These are phyloP conservation scores for Plenodomus tracheiphilus DNA, from an alignment of 2,329 filamentous ascomycete species.

Conservation along the genomic window DNA sequence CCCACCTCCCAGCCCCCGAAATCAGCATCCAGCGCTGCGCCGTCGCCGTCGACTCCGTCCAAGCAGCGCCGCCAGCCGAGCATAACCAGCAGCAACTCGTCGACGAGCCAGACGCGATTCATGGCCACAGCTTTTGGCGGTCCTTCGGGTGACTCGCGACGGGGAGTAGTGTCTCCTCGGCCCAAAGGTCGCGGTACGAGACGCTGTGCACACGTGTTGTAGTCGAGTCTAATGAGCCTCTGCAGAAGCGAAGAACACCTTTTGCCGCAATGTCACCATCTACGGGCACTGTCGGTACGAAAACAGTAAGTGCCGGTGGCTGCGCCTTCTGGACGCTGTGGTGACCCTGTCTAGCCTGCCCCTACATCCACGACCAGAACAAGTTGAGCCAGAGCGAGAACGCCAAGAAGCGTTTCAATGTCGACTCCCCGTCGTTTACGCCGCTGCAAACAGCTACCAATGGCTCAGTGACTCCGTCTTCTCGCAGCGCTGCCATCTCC, in stretches of 20 bases:
- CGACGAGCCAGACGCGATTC: slow-evolving; percentile 28
- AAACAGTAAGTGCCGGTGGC: slow-evolving; percentile 60
- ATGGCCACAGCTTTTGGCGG: slow-evolving; percentile 44
- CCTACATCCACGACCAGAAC: slow-evolving; percentile 82
- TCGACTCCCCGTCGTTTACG: slow-evolving; percentile 95
- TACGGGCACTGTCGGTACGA: slow-evolving; percentile 93
- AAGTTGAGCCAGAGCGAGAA: slow-evolving; percentile 61
- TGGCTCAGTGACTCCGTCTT: slow-evolving; percentile 49
- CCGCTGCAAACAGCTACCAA: slow-evolving; percentile 61
- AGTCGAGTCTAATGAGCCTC: slow-evolving; percentile 23
- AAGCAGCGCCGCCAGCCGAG: slow-evolving; percentile 20
- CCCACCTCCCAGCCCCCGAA: slow-evolving; percentile 24
- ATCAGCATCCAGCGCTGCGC: slow-evolving; percentile 15
- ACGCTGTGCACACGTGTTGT: slow-evolving; percentile 3
- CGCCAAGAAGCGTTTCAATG: slow-evolving; percentile 79
- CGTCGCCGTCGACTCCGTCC: slow-evolving; percentile 21
- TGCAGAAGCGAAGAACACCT: slow-evolving; percentile 76
- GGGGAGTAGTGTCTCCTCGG: slow-evolving; percentile 47
- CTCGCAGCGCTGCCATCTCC: slow-evolving; percentile 78
- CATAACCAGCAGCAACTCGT: slow-evolving; percentile 17
- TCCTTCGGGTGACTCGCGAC: slow-evolving; percentile 46
- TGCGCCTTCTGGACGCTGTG: slow-evolving; percentile 8
- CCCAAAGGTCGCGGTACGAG: slow-evolving; percentile 49
- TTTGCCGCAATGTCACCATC: slow-evolving; percentile 90
- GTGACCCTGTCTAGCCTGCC: slow-evolving; percentile 57